phyloP scores from a whole-genome alignment of 2,329 filamentous ascomycete species.

The Rugonectria rugulosa region DNA sequence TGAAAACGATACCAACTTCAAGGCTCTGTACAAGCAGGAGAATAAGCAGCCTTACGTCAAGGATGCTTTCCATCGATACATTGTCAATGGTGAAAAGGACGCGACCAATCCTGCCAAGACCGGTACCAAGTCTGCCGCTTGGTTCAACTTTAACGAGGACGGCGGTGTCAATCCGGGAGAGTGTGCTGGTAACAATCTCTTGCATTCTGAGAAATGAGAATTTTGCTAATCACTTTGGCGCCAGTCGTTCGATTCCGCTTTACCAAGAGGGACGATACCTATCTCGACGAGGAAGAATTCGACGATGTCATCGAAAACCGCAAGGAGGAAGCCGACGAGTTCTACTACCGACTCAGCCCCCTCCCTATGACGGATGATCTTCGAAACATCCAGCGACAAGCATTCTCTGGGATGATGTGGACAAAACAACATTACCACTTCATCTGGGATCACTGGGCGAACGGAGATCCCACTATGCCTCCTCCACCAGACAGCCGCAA shows the following conservation, averaged over 20 bases:
- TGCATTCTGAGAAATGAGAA: not conserved
- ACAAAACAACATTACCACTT: slow-evolving; percentile 97
- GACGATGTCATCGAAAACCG: slow-evolving; percentile 90
- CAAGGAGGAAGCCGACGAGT: slow-evolving; percentile 91
- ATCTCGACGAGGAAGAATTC: slow-evolving; percentile 90
- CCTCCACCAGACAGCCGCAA: slow-evolving; percentile 84
- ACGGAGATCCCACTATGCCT: slow-evolving; percentile 87
- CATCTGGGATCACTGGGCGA: slow-evolving; percentile 97
- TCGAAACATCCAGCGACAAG: slow-evolving; percentile 93
- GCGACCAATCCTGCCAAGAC: slow-evolving; percentile 81
- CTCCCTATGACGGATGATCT: slow-evolving; percentile 93
- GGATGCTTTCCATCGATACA: slow-evolving; percentile 90
- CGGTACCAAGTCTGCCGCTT: slow-evolving; percentile 90
- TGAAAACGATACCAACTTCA: slow-evolving; percentile 92
- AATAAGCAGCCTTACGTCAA: slow-evolving; percentile 90
- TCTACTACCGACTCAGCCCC: slow-evolving; percentile 92
- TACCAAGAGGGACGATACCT: slow-evolving; percentile 76
- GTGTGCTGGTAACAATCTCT: slow-evolving; percentile 74
- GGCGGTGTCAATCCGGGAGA: slow-evolving; percentile 89
- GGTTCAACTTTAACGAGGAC: slow-evolving; percentile 90
- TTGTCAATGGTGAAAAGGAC: slow-evolving; percentile 81
- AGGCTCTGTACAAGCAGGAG: slow-evolving; percentile 76
- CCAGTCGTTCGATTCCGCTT: slow-evolving; percentile 89
- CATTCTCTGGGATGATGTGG: slow-evolving; percentile 97
- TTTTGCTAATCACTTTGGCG: not conserved